These are phyloP conservation scores for Penicillium silybi DNA, from an alignment of 495 filamentous ascomycete species.

Conservation along the genomic window DNA sequence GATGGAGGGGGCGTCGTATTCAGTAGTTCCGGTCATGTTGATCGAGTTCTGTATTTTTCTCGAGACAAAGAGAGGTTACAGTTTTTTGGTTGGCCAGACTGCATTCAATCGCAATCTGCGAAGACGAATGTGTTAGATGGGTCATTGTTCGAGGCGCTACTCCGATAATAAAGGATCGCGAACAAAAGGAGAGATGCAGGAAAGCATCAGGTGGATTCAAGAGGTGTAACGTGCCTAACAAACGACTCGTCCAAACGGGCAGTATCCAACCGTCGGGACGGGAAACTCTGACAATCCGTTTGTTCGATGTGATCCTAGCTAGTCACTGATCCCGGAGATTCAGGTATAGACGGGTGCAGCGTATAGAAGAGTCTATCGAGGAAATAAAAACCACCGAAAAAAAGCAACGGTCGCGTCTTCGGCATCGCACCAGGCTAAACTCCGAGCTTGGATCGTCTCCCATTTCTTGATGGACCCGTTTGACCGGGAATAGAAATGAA, in stretches of 20 bases:
- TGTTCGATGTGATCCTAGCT: background rate
- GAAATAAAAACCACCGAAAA: background rate
- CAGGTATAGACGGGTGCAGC: background rate
- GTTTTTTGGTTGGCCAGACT: background rate
- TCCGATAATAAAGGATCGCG: background rate
- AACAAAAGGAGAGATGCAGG: background rate
- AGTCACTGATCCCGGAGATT: background rate
- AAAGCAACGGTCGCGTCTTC: background rate
- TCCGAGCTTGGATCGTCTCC: slow-evolving; percentile 1
- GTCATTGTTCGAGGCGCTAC: background rate
- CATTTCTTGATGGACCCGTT: background rate
- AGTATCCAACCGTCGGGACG: background rate
- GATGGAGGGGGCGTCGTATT: slow-evolving; percentile 4
- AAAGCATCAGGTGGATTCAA: background rate
- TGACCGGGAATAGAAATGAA: slow-evolving; percentile 1
- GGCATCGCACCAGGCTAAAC: slow-evolving; percentile 11
- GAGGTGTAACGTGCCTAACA: background rate
- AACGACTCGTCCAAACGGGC: background rate
- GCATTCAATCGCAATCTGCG: background rate
- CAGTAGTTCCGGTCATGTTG: slow-evolving; percentile 28
- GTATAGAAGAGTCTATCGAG: background rate
- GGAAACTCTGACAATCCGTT: background rate
- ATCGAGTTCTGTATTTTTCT: background rate
- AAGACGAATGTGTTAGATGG: background rate
- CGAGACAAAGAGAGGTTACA: background rate